phyloP scores from a whole-genome alignment of 768 basidiomycete genomes.

The Xerocomus potaroensis region DNA sequence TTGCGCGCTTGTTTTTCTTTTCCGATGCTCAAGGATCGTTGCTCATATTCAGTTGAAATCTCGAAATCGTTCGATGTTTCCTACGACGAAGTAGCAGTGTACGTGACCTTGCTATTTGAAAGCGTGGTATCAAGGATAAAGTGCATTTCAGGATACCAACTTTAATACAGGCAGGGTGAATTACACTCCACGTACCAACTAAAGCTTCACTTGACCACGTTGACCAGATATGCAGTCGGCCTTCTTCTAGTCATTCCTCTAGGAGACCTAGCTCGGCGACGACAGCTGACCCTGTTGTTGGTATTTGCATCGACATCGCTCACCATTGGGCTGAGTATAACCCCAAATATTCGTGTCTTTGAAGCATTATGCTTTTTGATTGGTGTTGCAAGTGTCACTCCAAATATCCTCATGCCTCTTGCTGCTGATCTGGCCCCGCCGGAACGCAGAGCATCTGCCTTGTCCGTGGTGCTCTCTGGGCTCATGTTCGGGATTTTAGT shows the following conservation, averaged over 20 bases:
- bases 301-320: conserved; percentile 31
- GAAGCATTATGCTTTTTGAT: conserved; percentile 35
- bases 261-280: conserved; percentile 42
- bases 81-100: conserved; percentile 32
- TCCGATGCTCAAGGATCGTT: too few species aligned
- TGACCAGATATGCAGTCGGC: conserved; percentile 26
- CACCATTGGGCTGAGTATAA: conserved; percentile 36
- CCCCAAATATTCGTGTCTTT: conserved; percentile 31
- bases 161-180: too few species aligned
- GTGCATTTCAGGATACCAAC: too few species aligned
- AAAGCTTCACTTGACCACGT: too few species aligned
- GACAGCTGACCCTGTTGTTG: conserved; percentile 38
- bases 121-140: too few species aligned
- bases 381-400: conserved; percentile 37
- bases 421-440: conserved; percentile 42
- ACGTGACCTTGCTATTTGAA: not conserved
- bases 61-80: conserved; percentile 34
- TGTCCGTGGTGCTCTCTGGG: conserved; percentile 29
- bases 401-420: conserved; percentile 38
- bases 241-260: conserved; percentile 41
- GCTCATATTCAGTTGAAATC: conserved; percentile 24
- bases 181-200: too few species aligned
- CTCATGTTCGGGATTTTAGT: conserved; percentile 25
- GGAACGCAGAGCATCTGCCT: conserved; percentile 12
- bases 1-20: not conserved